These are phyloP conservation scores for Aspergillus thermomutatus DNA, from an alignment of 2,329 filamentous ascomycete genomes.

Conservation along the genomic window DNA sequence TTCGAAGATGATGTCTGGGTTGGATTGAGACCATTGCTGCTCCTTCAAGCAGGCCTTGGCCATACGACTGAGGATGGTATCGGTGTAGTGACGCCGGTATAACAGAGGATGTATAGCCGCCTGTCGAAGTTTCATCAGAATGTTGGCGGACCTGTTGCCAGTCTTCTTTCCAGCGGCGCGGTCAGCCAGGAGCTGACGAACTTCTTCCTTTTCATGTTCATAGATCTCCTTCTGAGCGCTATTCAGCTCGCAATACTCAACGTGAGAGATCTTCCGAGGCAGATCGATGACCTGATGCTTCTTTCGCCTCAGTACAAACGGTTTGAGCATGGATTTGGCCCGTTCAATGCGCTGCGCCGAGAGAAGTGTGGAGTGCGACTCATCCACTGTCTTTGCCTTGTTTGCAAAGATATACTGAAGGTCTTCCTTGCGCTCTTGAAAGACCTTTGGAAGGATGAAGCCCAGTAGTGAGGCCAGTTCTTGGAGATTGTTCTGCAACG, in stretches of 20 bases:
- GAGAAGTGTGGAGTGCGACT: conserved; percentile 71
- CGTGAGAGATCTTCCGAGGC: conserved; percentile 71
- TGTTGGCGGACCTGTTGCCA: conserved; percentile 57
- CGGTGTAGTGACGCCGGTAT: conserved; percentile 75
- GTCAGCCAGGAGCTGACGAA: conserved; percentile 58
- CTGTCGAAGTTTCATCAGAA: conserved; percentile 88
- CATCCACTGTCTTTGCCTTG: conserved; percentile 77
- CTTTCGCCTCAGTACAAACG: conserved; percentile 89
- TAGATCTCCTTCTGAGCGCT: conserved; percentile 71
- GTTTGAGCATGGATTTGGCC: conserved; percentile 87
- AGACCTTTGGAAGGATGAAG: conserved; percentile 89
- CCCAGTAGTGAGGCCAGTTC: conserved; percentile 86
- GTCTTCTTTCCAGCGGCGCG: conserved; percentile 55
- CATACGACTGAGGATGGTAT: conserved; percentile 73
- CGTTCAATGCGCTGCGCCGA: conserved; percentile 83
- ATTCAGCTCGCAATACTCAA: conserved; percentile 79
- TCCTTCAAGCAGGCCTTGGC: conserved; percentile 70
- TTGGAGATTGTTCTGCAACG: conserved; percentile 91
- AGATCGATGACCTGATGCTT: conserved; percentile 90
- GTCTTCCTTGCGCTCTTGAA: conserved; percentile 71
- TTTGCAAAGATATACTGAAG: conserved; percentile 88
- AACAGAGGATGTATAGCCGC: conserved; percentile 89
- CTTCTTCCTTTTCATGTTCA: conserved; percentile 62
- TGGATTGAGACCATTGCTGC: conserved; percentile 51
- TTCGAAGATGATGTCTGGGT: conserved; percentile 52